phyloP scores from a whole-genome alignment of 1,284 basidiomycete species.

The Ustilago nuda region DNA sequence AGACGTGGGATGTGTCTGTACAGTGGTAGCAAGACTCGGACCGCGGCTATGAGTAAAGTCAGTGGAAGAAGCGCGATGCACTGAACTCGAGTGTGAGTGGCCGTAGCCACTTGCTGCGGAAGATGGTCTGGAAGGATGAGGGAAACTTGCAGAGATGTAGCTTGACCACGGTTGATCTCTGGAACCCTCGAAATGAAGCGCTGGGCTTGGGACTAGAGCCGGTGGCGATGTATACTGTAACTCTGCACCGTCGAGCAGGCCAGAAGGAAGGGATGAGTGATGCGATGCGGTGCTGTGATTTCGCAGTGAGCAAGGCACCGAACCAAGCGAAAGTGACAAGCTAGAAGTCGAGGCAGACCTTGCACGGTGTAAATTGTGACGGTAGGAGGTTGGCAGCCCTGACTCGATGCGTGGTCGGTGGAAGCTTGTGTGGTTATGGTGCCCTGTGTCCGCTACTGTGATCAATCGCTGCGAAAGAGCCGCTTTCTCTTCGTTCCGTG shows the following conservation, averaged over 20 bases:
- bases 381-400: conserved; percentile 22
- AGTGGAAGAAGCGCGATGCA: conserved; percentile 5
- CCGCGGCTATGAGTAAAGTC: conserved; percentile 9
- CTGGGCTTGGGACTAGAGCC: conserved; percentile 14
- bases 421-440: neutral
- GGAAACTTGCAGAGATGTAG: neutral
- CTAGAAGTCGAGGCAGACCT: neutral
- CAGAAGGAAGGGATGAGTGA: neutral
- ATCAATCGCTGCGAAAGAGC: neutral
- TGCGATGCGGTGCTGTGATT: neutral
- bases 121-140: neutral
- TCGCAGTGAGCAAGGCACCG: neutral
- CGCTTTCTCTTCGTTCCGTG: neutral
- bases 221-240: neutral
- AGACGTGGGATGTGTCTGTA: conserved; percentile 3
- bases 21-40: conserved; percentile 13
- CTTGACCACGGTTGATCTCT: conserved; percentile 18
- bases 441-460: neutral
- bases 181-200: conserved; percentile 3
- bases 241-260: neutral
- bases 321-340: neutral
- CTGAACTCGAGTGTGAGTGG: conserved; percentile 5
- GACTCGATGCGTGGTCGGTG: conserved; percentile 15
- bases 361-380: conserved; percentile 1
- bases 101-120: neutral